These are phyloP conservation scores for Lentinula sp. DNA, from an alignment of 768 basidiomycete species.

Conservation along the genomic window DNA sequence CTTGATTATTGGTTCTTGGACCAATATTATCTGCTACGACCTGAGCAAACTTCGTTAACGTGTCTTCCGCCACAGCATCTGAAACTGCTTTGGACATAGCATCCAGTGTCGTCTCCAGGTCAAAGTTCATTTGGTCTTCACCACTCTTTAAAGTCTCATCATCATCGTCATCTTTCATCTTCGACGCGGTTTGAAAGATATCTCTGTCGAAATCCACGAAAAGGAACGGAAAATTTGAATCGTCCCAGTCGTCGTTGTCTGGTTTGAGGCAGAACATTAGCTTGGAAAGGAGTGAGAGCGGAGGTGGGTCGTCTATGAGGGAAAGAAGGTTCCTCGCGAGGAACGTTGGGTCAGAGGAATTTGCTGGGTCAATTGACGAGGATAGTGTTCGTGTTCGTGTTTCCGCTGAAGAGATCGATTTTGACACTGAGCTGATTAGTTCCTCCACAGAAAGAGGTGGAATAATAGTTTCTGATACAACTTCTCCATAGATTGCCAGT, in stretches of 20 bases:
- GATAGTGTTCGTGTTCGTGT: slow-evolving; percentile 36
- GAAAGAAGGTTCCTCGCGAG: slow-evolving; percentile 59
- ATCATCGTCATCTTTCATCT: slow-evolving; percentile 28
- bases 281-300: slow-evolving; percentile 58
- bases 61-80: slow-evolving; percentile 47
- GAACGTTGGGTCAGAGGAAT: slow-evolving; percentile 49
- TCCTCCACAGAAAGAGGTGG: slow-evolving; percentile 32
- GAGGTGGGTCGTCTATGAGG: slow-evolving; percentile 56
- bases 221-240: slow-evolving; percentile 65
- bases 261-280: slow-evolving; percentile 81
- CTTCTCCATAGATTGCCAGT: slow-evolving; percentile 55
- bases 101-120: slow-evolving; percentile 52
- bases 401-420: slow-evolving; percentile 25
- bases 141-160: neutral
- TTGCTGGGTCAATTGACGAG: slow-evolving; percentile 53
- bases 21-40: slow-evolving; percentile 50
- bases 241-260: slow-evolving; percentile 74
- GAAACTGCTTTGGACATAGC: slow-evolving; percentile 52
- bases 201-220: slow-evolving; percentile 44
- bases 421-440: slow-evolving; percentile 18
- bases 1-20: slow-evolving; percentile 49
- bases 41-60: slow-evolving; percentile 48
- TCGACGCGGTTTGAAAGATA: slow-evolving; percentile 20
- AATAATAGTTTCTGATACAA: slow-evolving; percentile 37
- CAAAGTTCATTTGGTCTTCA: slow-evolving; percentile 21